phyloP scores from a whole-genome alignment of 208 protist genomes.

The Trypanosoma brucei region DNA sequence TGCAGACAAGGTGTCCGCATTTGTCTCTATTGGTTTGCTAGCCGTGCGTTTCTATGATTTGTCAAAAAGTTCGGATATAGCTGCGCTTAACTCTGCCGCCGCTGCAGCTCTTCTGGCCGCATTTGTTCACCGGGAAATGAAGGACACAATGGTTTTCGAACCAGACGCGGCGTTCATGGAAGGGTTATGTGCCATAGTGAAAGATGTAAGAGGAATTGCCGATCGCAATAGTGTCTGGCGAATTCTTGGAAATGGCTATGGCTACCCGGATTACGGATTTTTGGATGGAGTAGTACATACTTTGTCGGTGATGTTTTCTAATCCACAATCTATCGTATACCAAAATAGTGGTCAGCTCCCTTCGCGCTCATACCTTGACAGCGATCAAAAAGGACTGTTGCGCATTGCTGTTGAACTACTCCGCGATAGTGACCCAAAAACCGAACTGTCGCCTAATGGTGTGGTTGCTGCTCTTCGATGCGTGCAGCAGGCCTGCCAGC shows the following conservation, averaged over 20 bases:
- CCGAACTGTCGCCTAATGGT: conserved; percentile 76
- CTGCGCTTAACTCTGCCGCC: conserved; percentile 60
- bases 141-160: conserved; percentile 71
- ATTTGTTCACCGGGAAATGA: conserved; percentile 79
- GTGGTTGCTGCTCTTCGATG: conserved; percentile 71
- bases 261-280: conserved; percentile 85
- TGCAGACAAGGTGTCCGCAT: conserved; percentile 42
- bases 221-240: conserved; percentile 42
- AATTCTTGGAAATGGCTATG: conserved; percentile 80
- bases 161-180: conserved; percentile 42
- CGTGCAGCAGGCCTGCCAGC: conserved; percentile 59
- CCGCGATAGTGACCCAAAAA: conserved; percentile 64
- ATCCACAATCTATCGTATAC: conserved; percentile 66
- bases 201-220: conserved; percentile 25
- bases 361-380: conserved; percentile 37
- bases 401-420: conserved; percentile 55
- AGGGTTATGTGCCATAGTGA: conserved; percentile 42
- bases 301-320: conserved; percentile 78
- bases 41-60: conserved; percentile 65
- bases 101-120: conserved; percentile 70
- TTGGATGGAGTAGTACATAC: conserved; percentile 87
- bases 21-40: conserved; percentile 57
- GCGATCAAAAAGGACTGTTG: conserved; percentile 45
- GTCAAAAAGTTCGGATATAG: conserved; percentile 19
- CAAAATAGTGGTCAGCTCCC: conserved; percentile 16